Conservation (phyloP, 2,329 filamentous ascomycete genomes). For the Cadophora sp. region DNA sequence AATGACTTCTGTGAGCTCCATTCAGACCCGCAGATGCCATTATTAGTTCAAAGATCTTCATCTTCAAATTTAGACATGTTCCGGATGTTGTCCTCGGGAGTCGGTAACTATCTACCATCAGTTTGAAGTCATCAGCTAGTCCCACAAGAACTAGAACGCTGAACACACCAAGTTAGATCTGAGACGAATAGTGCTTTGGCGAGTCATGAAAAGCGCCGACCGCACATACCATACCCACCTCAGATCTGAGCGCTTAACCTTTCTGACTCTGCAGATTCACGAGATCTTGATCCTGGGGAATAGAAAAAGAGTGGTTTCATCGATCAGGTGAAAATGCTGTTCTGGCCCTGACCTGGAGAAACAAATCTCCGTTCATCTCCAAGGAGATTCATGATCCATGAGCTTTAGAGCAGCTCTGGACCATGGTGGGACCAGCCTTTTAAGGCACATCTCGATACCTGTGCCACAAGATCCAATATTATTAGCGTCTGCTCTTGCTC, state of each 20-base stretch:
- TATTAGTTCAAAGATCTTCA: background rate
- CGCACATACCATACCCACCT: slow-evolving; percentile 1
- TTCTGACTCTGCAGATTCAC: background rate
- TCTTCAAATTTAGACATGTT: background rate
- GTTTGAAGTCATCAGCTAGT: background rate
- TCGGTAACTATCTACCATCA: background rate
- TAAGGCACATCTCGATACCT: background rate
- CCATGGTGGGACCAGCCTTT: slow-evolving; percentile 1
- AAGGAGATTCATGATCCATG: slow-evolving; percentile 17
- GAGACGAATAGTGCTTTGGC: background rate
- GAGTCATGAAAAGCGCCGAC: slow-evolving; percentile 15
- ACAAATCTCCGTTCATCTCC: slow-evolving; percentile 25
- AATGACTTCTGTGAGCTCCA: background rate
- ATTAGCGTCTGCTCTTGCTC: background rate
- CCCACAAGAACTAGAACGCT: slow-evolving; percentile 2
- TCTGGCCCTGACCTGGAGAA: slow-evolving; percentile 22
- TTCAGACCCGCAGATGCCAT: background rate
- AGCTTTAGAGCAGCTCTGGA: slow-evolving; percentile 13
- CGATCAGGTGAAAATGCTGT: background rate
- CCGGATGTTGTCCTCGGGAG: background rate
- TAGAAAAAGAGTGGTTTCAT: slow-evolving; percentile 1
- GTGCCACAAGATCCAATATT: slow-evolving; percentile 9
- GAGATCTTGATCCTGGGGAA: slow-evolving; percentile 6
- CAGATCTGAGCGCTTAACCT: slow-evolving; percentile 12
- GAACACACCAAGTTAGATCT: background rate